These are phyloP conservation scores for Ambispora gerdemannii DNA, from an alignment of 192 early-diverging fungal species.

Conservation along the genomic window DNA sequence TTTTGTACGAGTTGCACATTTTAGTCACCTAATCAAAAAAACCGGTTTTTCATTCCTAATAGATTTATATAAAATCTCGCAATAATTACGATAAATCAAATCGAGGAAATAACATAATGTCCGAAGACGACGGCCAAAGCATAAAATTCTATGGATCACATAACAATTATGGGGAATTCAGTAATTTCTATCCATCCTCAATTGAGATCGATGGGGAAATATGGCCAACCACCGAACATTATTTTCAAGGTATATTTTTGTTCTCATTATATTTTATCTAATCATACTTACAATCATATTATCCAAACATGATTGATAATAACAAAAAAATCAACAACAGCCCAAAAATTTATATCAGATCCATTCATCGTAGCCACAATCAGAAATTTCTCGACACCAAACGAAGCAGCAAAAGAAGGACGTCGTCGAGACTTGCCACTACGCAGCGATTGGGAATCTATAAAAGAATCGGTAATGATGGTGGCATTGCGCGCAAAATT, in stretches of 20 bases:
- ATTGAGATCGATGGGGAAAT: slow-evolving; percentile 32
- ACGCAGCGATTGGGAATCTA: slow-evolving; percentile 42
- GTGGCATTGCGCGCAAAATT: slow-evolving; percentile 42
- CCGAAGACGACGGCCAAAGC: too few species aligned
- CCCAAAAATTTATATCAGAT: neutral
- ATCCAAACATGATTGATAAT: neutral
- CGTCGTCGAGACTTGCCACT: slow-evolving; percentile 37
- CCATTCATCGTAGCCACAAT: slow-evolving; percentile 27
- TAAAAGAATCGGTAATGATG: slow-evolving; percentile 46
- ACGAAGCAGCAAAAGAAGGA: slow-evolving; percentile 44
- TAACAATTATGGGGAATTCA: slow-evolving; percentile 37
- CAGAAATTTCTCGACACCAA: slow-evolving; percentile 28
- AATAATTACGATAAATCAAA: too few species aligned
- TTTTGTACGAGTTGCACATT: too few species aligned
- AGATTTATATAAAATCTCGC: too few species aligned
- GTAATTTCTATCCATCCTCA: slow-evolving; percentile 41
- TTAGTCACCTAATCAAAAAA: too few species aligned
- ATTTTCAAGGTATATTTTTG: slow-evolving; percentile 46
- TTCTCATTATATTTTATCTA: slow-evolving; percentile 24
- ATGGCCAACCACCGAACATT: slow-evolving; percentile 45
- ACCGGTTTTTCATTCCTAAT: too few species aligned
- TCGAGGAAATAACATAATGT: too few species aligned
- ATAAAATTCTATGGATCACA: slow-evolving; percentile 42
- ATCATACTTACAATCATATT: neutral
- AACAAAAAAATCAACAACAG: neutral